Conservation (phyloP, 31 red algal species). For the Odonthalia washingtoniensis region DNA sequence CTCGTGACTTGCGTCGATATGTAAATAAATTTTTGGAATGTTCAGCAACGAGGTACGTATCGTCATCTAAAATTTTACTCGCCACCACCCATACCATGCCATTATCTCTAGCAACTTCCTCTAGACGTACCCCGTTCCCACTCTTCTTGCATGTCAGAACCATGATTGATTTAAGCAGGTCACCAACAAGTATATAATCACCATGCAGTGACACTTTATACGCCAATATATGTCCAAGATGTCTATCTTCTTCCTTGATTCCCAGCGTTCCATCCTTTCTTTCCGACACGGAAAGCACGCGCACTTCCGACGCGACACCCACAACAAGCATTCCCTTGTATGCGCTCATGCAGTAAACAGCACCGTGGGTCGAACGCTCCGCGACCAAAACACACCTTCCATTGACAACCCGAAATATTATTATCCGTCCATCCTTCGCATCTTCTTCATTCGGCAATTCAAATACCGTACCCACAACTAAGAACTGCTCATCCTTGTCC, state of each 20-base stretch:
- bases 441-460: slow-evolving; percentile 77
- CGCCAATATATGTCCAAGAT: slow-evolving; percentile 79
- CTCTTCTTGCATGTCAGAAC: slow-evolving; percentile 76
- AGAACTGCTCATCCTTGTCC: slow-evolving; percentile 77
- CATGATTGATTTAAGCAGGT: slow-evolving; percentile 83
- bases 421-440: slow-evolving; percentile 78
- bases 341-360: slow-evolving; percentile 75
- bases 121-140: slow-evolving; percentile 67
- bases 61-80: slow-evolving; percentile 86
- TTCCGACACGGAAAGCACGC: slow-evolving; percentile 58
- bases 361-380: slow-evolving; percentile 79
- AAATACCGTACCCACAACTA: slow-evolving; percentile 93
- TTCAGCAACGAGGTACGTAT: slow-evolving; percentile 86
- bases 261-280: slow-evolving; percentile 68
- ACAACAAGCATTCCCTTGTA: slow-evolving; percentile 83
- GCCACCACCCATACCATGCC: slow-evolving; percentile 92
- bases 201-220: slow-evolving; percentile 71
- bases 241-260: slow-evolving; percentile 63
- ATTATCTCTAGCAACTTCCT: slow-evolving; percentile 90
- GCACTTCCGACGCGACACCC: slow-evolving; percentile 73
- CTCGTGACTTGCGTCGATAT: slow-evolving; percentile 77
- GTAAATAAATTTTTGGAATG: slow-evolving; percentile 88
- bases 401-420: slow-evolving; percentile 81
- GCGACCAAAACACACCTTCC: slow-evolving; percentile 71
- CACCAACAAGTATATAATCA: slow-evolving; percentile 93